Evolutionary conservation across 225 moss, liverwort and hornwort species (phyloP), one percentile per base, ranked within the genome.

Genomic region (Thuidium tamariscinum): DNA sequence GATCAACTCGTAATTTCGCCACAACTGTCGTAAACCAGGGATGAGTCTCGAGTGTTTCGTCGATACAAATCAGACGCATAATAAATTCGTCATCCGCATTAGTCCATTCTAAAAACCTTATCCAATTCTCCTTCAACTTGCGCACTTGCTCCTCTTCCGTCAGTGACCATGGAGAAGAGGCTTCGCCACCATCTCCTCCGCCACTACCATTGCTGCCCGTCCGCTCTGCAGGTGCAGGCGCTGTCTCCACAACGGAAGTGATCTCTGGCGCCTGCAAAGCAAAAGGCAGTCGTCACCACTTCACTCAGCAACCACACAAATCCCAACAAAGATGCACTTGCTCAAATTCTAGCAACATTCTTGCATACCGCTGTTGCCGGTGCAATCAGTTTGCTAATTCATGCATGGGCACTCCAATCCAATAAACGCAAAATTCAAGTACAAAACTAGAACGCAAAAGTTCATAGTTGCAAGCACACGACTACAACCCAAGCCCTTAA

Each of bases 71-170:
- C 48, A n/a, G n/a, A n/a, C 44, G 6, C 44, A 6, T 9, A 44
- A 9, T 3, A 16, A 9, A 5, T 9, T 1, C 4, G 4, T 23
- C 11, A 13, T 7, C 6, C 7, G 3, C 7, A 13, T 0, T 1
- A 30, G 15, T 1, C n/a, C 2, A 64, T 9, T 2, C 0, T 0
- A 64, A n/a, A n/a, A 16, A 32, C 20, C 11, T 34, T n/a, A 11
- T 20, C 65, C n/a, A 65, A 36, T 36, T 65, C n/a, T 36, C n/a
- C 65, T n/a, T 65, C n/a, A 65, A n/a, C 10, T n/a, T n/a, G 0
- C 4, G 3, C 36, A n/a, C n/a, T 65, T 65, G 65, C 5, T 19
- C 2, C 3, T 36, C 6, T 2, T n/a, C 0, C 3, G 65, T 3
- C 2, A n/a, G 19, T 19, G 36, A 36, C n/a, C 19, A 36, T 32